Evolutionary conservation across 1,284 basidiomycete species (phyloP).

Genomic region (Athelia sp.): DNA sequence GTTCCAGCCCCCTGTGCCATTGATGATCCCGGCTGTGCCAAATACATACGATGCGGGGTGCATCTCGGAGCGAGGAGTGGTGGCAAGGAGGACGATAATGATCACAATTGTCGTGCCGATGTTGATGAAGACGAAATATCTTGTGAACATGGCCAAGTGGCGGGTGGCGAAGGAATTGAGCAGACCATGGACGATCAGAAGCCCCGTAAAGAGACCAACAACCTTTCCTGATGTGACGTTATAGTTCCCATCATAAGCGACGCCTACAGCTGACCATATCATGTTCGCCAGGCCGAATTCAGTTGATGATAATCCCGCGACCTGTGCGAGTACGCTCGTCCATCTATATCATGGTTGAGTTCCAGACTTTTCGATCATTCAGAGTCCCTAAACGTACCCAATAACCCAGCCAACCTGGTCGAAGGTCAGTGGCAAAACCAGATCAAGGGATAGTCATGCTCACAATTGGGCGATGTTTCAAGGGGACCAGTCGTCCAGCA

Average conservation of each 20-base stretch:
- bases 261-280: conserved; percentile 79
- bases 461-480: conserved; percentile 49
- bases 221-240: conserved; percentile 53
- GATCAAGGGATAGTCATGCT: background rate
- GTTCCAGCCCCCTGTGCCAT: conserved; percentile 78
- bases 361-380: no score
- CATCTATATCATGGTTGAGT: no score
- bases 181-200: conserved; percentile 71
- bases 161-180: conserved; percentile 84
- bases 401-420: no score
- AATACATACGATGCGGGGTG: conserved; percentile 79
- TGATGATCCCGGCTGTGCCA: conserved; percentile 59
- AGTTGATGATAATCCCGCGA: conserved; percentile 80
- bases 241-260: conserved; percentile 40
- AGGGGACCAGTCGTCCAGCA: conserved; percentile 71
- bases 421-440: background rate
- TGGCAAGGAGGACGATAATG: conserved; percentile 81
- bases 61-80: conserved; percentile 76
- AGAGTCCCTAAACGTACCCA: no score
- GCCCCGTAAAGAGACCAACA: conserved; percentile 70
- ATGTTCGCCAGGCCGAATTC: conserved; percentile 88
- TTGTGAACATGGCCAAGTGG: conserved; percentile 74
- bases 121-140: conserved; percentile 85
- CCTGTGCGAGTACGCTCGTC: conserved; percentile 40
- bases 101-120: conserved; percentile 76